Base-by-base conservation (phyloP, 257 asterid species). In the Solanum verrucosum region DNA sequence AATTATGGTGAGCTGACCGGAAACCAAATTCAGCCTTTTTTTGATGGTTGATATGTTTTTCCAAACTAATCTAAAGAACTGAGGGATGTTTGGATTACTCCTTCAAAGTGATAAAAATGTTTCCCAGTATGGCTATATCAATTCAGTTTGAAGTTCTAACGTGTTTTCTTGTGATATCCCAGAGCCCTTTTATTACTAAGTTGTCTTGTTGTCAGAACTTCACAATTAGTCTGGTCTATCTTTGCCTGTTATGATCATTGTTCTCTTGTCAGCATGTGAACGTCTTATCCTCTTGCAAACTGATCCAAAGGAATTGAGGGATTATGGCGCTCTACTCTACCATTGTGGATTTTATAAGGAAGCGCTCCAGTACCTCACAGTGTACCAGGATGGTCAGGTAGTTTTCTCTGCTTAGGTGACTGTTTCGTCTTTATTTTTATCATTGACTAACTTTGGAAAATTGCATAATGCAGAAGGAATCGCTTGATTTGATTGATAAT, bases 281-380 rank as follows among this genome's bases (percentile, higher is more conserved):
- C 98, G 95, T 84, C 98, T 95, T 87, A 93, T 95, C 92, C 88
- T 93, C 88, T 91, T 95, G 85, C 88, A 91, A 88, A 87, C 94
- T 27, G 97, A 93, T 75, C 93, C 94, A 6, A 92, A 87, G 87
- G 98, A 94, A 72, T 89, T 94, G 87, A 92, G 98, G 90, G 98
- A 95, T 90, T 95, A 95, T 72, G 93, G 93, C 12, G 91, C 87
- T 91, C 96, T 95, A 74, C 94, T 95, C 83, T 95, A 95, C 91
- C 98, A 95, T 87, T 95, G 98, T 86, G 98, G 97, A 90, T 92
- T 93, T 92, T 95, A 94, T 31, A 91, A 92, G 90, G 95, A 94
- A 87, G 89, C 98, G 38, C 90, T 94, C 37, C 89, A 93, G 59
- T 93, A 89, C 92, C 93, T 95, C 71, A 92, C 91, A 75, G 88